Evolutionary conservation across 2,329 filamentous ascomycete genomes (phyloP), one percentile per base, ranked within the genome.

Genomic region (Cladosporium sp.): DNA sequence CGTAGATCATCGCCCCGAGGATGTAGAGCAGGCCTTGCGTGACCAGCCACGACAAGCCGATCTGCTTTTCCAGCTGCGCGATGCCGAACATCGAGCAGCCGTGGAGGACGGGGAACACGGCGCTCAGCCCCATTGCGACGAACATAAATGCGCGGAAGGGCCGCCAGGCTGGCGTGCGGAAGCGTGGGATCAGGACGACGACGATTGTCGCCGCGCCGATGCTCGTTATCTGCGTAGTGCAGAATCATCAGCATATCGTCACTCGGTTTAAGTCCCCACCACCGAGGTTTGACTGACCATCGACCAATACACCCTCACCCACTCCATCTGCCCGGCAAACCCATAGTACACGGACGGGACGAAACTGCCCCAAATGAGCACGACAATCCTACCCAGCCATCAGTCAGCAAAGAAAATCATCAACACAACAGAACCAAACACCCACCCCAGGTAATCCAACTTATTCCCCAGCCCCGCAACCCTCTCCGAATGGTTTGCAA

Each of bases 361-460:
- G 66, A 92, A 95, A 67, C 86, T 92, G 6, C 93, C 93, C 60
- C 92, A 87, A 54, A 97, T 97, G 60, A 98, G 74, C 45, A 85
- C 82, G 31, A 97, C 88, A 61, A 98, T 98, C 2, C 48, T 50
- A 14, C 9, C 5, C 16, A n/a, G 7, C 10, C 32, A 9, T 28
- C 9, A n/a, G 41, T 52, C 33, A 52, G 49, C 40, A 43, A n/a
- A 4, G 10, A 37, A 87, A 55, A 96, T 97, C 60, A 97, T 74
- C 45, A 85, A 82, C 28, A 4, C 4, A 3, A 35, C 59, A 91
- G 87, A 55, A 96, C 97, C 60, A 97, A 74, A 45, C 28, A 97
- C 88, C 61, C 97, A 98, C 6, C 93, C 93, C 4, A 92, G 82
- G 68, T 98, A 97, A 68, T 98, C 93, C 53, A 97, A 74, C 69